Evolutionary conservation across 441 rosid genomes (phyloP), one percentile per base, ranked within the genome.

Genomic region (Erysimum cheiri): DNA sequence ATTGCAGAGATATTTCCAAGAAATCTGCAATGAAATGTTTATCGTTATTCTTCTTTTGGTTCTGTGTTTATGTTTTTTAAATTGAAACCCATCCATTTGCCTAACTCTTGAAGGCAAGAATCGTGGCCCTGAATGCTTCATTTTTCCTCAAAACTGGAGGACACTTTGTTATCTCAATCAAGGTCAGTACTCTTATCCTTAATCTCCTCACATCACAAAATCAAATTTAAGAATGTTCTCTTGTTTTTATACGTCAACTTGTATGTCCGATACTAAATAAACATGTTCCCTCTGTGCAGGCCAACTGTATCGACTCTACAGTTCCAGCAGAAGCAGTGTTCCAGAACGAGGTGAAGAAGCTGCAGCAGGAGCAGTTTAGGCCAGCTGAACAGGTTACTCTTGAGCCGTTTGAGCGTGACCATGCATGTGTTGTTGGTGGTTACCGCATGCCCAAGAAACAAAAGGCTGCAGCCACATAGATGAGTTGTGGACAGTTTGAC

Each of bases 381-480:
- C 98, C 98, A 12, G 72, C 72, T 0, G 98, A 94, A 49, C 98
- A 94, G 73, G 98, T 94, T n/a, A 93, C 96, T 29, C 88, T 93
- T 0, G 97, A 91, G 85, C 97, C 97, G 1, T 93, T 88, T 37
- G 98, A 93, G 80, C 84, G 97, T 31, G 98, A 91, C 76, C 98
- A 94, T 71, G 97, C 97, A 2, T 91, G 97, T 67, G 98, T 94
- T 3, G 88, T 90, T 0, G 98, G 98, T 5, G 90, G 78, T 17
- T 94, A 94, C 78, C 83, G 98, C 0, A 43, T 88, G 92, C 89
- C 96, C 0, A 91, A 89, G 89, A 89, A 94, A 69, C 88, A 84
- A 74, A 88, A 87, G 75, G 73, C 71, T 46, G 76, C 82, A 47
- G 44, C 76, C 44, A 17, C 76, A 36, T 72, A 22, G 24, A 22